Evolutionary conservation across 768 basidiomycete species (phyloP), one percentile per base, ranked within the genome.

Genomic region (Sporobolomyces pararoseus): DNA sequence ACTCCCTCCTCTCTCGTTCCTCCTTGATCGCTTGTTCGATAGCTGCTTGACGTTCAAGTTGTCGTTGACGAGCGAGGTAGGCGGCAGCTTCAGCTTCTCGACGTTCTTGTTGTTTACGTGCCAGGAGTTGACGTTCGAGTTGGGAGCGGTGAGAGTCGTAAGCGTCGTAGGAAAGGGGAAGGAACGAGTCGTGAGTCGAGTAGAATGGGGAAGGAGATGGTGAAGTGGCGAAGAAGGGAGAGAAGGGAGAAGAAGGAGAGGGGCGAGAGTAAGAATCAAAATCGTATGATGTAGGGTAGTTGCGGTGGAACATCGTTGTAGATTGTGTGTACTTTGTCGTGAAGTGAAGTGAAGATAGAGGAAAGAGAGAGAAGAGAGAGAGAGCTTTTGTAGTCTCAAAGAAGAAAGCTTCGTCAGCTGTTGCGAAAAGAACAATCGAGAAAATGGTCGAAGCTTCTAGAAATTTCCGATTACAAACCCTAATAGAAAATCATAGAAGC

Each of bases 251-350:
- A 37, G 35, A 3, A 37, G 19, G 10, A 12, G 46, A 47, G 39
- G 17, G 17, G 46, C 7, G 46, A 47, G 46, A 47, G 46, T 47
- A 47, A 42, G 39, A 42, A 42, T 42, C 39, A 17, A 10, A 42
- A 42, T 42, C 32, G 55, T 35, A 91, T n/a, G n/a, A 42, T 42
- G 89, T 61, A 91, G 86, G 52, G 32, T 21, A 34, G 46, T 13
- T 47, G 46, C 13, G 34, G 34, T 21, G 25, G 37, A 39, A 35
- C 55, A 59, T 58, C 31, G 61, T 61, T 17, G 53, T 19, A 31
- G 53, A 17, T 42, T 42, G 39, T 42, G 39, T 42, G 39, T 9
- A 9, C 39, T 42, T 42, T 17, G 17, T 9, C 10, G 17, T 59
- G 58, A 31, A 44, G 27, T 52, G 39, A 39, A 44, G 63, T 44